A percentile compares a stretch with the other conserved stretches of the same genome.
These are phyloP conservation scores for Geotrichum candidum DNA, from an alignment of 1,139 yeast genomes.

Conservation along the genomic window DNA sequence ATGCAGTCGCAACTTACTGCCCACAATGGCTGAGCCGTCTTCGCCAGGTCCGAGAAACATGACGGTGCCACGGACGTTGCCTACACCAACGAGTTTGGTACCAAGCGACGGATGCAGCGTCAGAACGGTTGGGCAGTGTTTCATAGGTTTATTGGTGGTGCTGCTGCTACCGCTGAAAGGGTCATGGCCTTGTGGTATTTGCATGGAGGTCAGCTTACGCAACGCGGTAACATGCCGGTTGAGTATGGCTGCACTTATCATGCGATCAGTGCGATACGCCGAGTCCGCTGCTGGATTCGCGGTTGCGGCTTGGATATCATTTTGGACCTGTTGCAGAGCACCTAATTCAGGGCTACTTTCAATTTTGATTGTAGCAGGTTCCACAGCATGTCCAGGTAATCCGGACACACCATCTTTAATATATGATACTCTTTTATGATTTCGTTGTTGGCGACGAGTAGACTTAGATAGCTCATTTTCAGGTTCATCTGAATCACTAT, in stretches of 20 bases:
- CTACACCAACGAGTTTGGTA: slow-evolving; percentile 5
- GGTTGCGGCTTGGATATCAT: background rate
- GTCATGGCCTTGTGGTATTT: background rate
- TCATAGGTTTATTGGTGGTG: background rate
- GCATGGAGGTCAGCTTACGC: background rate
- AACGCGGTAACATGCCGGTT: background rate
- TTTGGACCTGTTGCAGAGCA: background rate
- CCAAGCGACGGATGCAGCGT: slow-evolving; percentile 4
- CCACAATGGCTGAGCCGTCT: background rate
- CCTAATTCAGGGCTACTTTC: background rate
- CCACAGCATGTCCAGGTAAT: background rate
- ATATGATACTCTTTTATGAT: background rate
- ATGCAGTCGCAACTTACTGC: slow-evolving; percentile 4
- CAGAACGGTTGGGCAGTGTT: background rate
- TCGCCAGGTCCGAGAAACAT: background rate
- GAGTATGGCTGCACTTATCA: background rate
- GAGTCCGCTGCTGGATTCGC: background rate
- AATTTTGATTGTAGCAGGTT: background rate
- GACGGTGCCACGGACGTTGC: slow-evolving; percentile 6
- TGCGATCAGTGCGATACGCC: background rate
- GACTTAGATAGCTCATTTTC: background rate
- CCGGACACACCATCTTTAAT: background rate
- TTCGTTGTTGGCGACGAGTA: background rate
- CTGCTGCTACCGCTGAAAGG: background rate
- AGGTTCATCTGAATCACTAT: background rate